Percentiles rank a stretch among this genome's conserved stretches.
phyloP scores from a whole-genome alignment of 352 stramenopile genomes.

The Pythium periplocum region DNA sequence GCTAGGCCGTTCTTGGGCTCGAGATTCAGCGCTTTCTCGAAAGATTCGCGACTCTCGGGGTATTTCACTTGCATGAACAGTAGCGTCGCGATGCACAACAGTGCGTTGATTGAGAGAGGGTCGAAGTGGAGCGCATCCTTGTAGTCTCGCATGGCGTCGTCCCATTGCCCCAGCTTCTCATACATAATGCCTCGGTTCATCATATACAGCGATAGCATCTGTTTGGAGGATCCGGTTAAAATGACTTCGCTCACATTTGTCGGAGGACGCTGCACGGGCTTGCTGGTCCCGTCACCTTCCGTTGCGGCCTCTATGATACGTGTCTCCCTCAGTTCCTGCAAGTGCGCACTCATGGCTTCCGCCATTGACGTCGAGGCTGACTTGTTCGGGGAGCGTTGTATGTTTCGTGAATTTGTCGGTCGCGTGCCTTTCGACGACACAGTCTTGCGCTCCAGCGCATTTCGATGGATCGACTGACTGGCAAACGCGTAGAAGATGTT shows the following conservation, averaged over 20 bases:
- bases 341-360: slow-evolving; percentile 16
- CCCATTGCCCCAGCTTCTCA: slow-evolving; percentile 42
- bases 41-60: slow-evolving; percentile 23
- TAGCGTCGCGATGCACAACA: slow-evolving; percentile 64
- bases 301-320: slow-evolving; percentile 1
- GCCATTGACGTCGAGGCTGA: slow-evolving; percentile 14
- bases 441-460: slow-evolving; percentile 53
- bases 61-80: slow-evolving; percentile 35
- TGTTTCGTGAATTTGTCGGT: not conserved
- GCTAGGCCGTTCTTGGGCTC: slow-evolving; percentile 48
- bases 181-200: slow-evolving; percentile 65
- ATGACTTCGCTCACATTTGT: not conserved
- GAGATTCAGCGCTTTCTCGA: slow-evolving; percentile 40
- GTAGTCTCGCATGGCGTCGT: slow-evolving; percentile 50
- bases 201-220: slow-evolving; percentile 65
- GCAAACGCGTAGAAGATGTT: slow-evolving; percentile 69
- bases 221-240: slow-evolving; percentile 50
- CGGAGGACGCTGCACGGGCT: not conserved
- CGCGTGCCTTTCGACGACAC: slow-evolving; percentile 2
- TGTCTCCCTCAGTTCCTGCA: slow-evolving; percentile 14
- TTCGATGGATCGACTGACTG: slow-evolving; percentile 38
- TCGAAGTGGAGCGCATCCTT: slow-evolving; percentile 64
- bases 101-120: slow-evolving; percentile 39
- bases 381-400: no score
- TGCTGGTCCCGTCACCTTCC: not conserved